Evolutionary conservation across 148 eudicot genomes (phyloP).

Genomic region (Euryodendron excelsum): DNA sequence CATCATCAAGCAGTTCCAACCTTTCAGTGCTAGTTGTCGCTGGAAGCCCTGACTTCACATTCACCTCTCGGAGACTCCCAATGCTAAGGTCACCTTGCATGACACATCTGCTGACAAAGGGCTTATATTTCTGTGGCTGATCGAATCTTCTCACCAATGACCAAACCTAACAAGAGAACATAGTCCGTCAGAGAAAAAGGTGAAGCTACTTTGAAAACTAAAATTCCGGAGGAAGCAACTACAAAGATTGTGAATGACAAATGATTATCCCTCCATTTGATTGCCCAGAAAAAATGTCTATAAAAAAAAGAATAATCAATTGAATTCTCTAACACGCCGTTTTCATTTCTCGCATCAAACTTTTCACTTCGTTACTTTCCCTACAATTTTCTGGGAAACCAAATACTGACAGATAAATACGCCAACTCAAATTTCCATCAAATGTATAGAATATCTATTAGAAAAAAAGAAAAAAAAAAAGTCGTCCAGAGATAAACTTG

Average conservation of each 20-base stretch:
- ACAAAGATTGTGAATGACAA: background rate
- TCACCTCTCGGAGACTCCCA: conserved; percentile 65
- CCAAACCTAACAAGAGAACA: conserved; percentile 45
- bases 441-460: background rate
- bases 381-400: background rate
- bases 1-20: conserved; percentile 56
- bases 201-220: background rate
- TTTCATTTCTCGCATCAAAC: background rate
- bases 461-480: background rate
- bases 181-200: background rate
- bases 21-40: conserved; percentile 70
- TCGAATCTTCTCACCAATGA: conserved; percentile 65
- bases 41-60: conserved; percentile 65
- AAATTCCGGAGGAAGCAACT: background rate
- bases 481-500: background rate
- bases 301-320: background rate
- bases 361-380: background rate
- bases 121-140: conserved; percentile 70
- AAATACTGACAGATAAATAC: background rate
- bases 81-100: conserved; percentile 53
- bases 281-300: background rate
- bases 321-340: background rate
- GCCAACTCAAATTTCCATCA: background rate
- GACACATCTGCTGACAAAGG: conserved; percentile 56
- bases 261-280: background rate